Conservation (phyloP, 371 early-diverging fungal genomes). For the Mortierella sp. region DNA sequence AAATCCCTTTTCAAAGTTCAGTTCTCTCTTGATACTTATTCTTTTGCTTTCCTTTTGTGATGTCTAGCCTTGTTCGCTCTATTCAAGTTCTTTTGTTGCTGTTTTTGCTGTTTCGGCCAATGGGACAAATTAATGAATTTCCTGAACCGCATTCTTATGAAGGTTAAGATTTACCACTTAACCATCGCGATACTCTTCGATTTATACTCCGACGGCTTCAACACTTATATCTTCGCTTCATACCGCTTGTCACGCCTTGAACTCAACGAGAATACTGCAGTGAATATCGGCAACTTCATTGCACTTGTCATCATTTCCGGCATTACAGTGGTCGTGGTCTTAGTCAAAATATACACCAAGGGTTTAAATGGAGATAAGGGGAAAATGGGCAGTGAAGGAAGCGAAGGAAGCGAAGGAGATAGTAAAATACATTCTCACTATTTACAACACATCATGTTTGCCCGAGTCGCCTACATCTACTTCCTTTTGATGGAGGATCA, state of each 20-base stretch:
- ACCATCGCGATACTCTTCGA: neutral
- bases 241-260: neutral
- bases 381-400: neutral
- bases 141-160: neutral
- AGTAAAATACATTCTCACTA: neutral
- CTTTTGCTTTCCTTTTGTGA: neutral
- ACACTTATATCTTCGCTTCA: neutral
- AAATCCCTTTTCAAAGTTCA: neutral
- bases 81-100: conserved; percentile 2
- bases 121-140: neutral
- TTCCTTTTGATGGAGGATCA: neutral
- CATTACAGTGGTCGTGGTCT: neutral
- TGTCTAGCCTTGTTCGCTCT: neutral
- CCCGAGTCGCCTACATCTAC: neutral
- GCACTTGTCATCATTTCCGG: neutral
- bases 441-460: neutral
- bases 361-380: neutral
- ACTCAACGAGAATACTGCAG: neutral
- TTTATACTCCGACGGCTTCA: neutral
- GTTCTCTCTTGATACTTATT: neutral
- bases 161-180: neutral
- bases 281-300: neutral
- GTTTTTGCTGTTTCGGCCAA: neutral
- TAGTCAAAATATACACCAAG: neutral
- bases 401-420: neutral